Percentiles rank a stretch among this genome's conserved stretches.
Evolutionary conservation across 331 rosid genomes (phyloP).

Genomic region (Quercus phellos): DNA sequence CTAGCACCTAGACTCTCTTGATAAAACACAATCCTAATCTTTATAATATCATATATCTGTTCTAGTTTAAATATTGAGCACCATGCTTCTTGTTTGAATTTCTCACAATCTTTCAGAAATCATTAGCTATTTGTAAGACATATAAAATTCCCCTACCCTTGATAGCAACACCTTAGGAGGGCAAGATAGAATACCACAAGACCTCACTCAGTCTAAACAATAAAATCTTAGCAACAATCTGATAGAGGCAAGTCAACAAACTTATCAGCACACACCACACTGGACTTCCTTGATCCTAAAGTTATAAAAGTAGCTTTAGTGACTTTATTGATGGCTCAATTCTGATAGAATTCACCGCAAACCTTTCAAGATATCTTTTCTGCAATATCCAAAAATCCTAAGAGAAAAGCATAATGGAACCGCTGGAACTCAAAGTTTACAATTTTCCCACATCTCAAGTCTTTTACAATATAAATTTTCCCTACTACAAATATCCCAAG

Average conservation of each 20-base stretch:
- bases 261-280: background rate
- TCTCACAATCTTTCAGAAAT: too few species aligned
- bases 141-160: background rate
- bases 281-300: background rate
- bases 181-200: background rate
- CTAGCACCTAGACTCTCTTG: too few species aligned
- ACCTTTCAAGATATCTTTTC: background rate
- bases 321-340: background rate
- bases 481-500: background rate
- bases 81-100: too few species aligned
- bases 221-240: background rate
- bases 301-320: background rate
- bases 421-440: background rate
- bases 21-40: too few species aligned
- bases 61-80: too few species aligned
- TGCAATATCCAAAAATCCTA: background rate
- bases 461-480: background rate
- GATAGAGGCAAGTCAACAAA: background rate
- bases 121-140: too few species aligned
- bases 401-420: background rate
- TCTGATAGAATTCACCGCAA: background rate
- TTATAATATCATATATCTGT: too few species aligned
- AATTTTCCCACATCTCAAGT: background rate
- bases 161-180: background rate
- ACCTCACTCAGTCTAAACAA: background rate